phyloP scores from a whole-genome alignment of 345 rosid genomes.

The Syzygium jambos region DNA sequence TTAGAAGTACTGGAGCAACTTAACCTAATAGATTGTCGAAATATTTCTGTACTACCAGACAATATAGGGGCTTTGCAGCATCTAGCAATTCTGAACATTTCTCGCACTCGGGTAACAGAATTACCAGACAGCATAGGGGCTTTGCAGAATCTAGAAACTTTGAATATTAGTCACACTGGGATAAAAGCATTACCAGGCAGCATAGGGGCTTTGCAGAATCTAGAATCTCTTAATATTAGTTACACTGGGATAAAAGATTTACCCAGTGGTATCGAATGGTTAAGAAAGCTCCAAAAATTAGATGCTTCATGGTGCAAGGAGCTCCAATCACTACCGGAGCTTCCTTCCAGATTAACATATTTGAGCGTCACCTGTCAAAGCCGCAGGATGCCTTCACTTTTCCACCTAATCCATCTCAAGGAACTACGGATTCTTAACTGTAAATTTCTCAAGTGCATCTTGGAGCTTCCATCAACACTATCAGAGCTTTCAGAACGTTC shows the following conservation, averaged over 20 bases:
- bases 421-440: fast-evolving
- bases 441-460: fast-evolving
- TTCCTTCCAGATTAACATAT: neutral
- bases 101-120: no score
- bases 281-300: neutral
- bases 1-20: neutral
- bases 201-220: neutral
- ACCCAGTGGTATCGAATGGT: neutral
- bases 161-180: neutral
- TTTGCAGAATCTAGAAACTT: neutral
- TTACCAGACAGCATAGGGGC: neutral
- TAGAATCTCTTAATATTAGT: neutral
- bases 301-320: neutral
- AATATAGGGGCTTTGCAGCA: neutral
- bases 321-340: neutral
- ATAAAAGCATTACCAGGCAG: neutral
- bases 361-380: neutral
- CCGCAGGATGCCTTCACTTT: neutral
- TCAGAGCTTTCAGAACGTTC: neutral
- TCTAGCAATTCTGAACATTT: fast-evolving
- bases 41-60: neutral
- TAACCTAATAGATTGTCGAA: fast-evolving
- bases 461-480: neutral
- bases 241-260: no score
- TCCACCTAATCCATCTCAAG: neutral